Percentiles rank a stretch among this genome's conserved stretches.
phyloP scores from a whole-genome alignment of 2,329 filamentous ascomycete species.

The Colletotrichum noveboracense region DNA sequence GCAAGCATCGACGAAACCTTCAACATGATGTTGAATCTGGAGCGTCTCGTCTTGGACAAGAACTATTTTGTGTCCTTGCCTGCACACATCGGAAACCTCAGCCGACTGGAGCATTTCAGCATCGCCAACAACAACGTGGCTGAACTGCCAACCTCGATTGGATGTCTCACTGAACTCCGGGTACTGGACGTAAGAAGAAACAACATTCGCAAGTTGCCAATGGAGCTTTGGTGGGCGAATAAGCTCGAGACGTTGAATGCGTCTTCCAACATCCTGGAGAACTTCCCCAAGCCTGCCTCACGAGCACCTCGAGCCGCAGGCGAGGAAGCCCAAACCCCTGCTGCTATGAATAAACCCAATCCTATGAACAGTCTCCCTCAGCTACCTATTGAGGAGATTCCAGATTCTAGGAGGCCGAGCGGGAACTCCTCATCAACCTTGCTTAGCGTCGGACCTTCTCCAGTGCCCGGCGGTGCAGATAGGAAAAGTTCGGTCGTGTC shows the following conservation, averaged over 20 bases:
- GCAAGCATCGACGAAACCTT: conserved; percentile 90
- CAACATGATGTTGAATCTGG: conserved; percentile 83
- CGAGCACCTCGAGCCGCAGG: conserved; percentile 67
- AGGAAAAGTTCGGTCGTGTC: conserved; percentile 88
- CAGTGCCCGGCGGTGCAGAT: conserved; percentile 62
- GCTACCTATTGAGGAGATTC: conserved; percentile 79
- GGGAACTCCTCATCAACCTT: conserved; percentile 76
- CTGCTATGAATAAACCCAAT: conserved; percentile 43
- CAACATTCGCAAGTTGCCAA: conserved; percentile 86
- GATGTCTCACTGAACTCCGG: conserved; percentile 82
- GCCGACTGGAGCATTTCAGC: conserved; percentile 87
- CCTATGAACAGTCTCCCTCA: conserved; percentile 50
- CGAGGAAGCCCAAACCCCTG: conserved; percentile 44
- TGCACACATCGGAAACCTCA: conserved; percentile 81
- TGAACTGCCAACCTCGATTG: conserved; percentile 85
- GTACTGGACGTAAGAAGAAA: conserved; percentile 92
- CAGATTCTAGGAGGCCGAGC: conserved; percentile 76
- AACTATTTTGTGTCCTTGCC: conserved; percentile 96
- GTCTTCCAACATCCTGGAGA: conserved; percentile 90
- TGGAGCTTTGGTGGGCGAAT: conserved; percentile 95
- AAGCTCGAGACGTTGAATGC: conserved; percentile 92
- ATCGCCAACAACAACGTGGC: conserved; percentile 91
- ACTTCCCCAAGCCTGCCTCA: conserved; percentile 86
- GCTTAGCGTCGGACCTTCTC: conserved; percentile 77
- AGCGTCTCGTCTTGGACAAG: conserved; percentile 87